Evolutionary conservation across 1,139 yeast species (phyloP), one percentile per base, ranked within the genome.

Genomic region (Pneumocystis sp.): DNA sequence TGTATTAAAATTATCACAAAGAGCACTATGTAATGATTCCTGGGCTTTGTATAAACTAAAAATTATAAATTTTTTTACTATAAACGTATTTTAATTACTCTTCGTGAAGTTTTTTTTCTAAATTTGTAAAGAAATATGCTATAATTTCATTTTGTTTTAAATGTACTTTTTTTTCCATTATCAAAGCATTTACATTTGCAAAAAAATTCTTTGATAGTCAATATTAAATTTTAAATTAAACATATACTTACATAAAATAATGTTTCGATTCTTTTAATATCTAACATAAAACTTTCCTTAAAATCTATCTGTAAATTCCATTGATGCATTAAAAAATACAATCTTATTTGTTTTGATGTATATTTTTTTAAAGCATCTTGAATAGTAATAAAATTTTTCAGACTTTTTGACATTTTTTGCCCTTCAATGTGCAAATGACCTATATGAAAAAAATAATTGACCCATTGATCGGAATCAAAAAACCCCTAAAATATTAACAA

Each of bases 401-500:
- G 81, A 56, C 96, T 87, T 77, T 93, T 93, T 63, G 96, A 87
- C 99, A 93, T 93, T 74, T 93, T 93, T 77, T 90, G 97, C 29
- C 99, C 99, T 75, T 93, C 97, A 71, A 93, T 93, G 75, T 93
- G 98, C 72, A 93, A 81, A 76, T 93, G 99, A 50, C 99, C 99
- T 63, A 96, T 89, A 76, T 93, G 99, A 77, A 93, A 77, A 76
- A 93, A 93, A 76, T 93, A 93, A 76, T 93, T 91, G 65, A 93
- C 89, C 99, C 99, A 93, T 77, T 95, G 98, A 64, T 83, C 78
- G 76, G 88, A 86, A 72, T 89, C 89, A 75, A 81, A 93, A 75
- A 85, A 87, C 5, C 97, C 98, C 61, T 40, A 40, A 31, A 59
- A 40, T 29, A 42, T 59, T 39, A 59, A 59, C 29, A 12, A 21